Conservation (phyloP, 768 basidiomycete genomes). For the Botryobasidium botryosum region DNA sequence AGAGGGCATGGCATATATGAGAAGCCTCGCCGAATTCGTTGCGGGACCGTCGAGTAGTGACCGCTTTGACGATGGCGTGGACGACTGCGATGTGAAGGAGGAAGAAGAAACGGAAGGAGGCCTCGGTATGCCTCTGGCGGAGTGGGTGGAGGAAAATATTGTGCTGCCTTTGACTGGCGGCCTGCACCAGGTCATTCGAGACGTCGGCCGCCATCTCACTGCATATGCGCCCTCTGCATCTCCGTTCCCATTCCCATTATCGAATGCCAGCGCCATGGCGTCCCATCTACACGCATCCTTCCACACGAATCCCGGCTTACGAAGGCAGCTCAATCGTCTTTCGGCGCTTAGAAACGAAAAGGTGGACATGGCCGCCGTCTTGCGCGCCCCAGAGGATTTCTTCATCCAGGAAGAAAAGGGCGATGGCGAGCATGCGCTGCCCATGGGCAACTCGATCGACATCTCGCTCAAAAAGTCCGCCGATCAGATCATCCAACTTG, state of each 20-base stretch:
- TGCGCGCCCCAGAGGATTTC: too few species aligned
- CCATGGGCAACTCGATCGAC: too few species aligned
- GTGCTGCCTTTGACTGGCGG: conserved; percentile 27
- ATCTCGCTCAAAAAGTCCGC: too few species aligned
- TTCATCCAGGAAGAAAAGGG: too few species aligned
- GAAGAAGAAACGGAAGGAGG: conserved; percentile 6
- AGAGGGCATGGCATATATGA: conserved; percentile 58
- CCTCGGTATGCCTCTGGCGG: conserved; percentile 17
- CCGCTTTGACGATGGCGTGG: background rate
- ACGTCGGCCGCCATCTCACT: conserved; percentile 7
- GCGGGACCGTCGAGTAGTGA: conserved; percentile 5
- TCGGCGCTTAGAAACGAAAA: too few species aligned
- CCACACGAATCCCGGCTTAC: background rate
- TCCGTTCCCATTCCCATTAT: conserved; percentile 8
- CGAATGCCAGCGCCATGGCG: conserved; percentile 2
- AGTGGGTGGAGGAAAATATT: conserved; percentile 26
- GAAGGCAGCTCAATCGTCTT: too few species aligned
- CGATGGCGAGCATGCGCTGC: too few species aligned
- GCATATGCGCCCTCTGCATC: background rate
- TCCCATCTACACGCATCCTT: background rate
- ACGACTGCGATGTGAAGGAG: conserved; percentile 2
- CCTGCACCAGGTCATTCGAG: conserved; percentile 24
- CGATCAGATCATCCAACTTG: too few species aligned
- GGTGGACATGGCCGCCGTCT: too few species aligned
- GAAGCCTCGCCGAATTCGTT: conserved; percentile 62